Evolutionary conservation across 306 rosid species (phyloP).

Genomic region (Quercus suber): DNA sequence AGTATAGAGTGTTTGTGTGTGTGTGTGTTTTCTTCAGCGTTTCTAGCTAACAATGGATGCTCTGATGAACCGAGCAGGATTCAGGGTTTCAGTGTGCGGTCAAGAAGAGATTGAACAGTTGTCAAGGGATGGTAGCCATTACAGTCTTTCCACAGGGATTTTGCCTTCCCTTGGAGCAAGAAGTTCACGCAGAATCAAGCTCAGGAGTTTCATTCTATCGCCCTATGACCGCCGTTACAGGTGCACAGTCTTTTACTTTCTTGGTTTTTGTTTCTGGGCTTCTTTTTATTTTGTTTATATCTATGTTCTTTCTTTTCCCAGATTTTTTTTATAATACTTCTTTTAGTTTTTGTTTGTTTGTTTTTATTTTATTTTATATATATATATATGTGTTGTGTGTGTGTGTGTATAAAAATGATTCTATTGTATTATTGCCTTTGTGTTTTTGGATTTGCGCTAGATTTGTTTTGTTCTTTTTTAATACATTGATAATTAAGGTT

Average conservation of each 20-base stretch:
- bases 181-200: constrained; percentile 56
- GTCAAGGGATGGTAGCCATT: constrained; percentile 82
- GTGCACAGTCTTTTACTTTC: constrained; percentile 14
- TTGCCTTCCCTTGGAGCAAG: constrained; percentile 84
- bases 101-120: constrained; percentile 56
- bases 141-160: constrained; percentile 70
- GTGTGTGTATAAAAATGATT: not conserved
- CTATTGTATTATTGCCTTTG: not conserved
- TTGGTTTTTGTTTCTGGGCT: not conserved
- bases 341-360: not conserved
- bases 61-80: constrained; percentile 18
- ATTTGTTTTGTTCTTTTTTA: not conserved
- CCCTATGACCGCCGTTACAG: constrained; percentile 88
- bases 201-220: constrained; percentile 38
- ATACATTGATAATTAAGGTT: too few species aligned
- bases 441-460: not conserved
- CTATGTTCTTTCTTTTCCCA: not conserved
- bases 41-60: constrained; percentile 18
- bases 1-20: too few species aligned
- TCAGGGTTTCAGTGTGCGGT: constrained; percentile 44
- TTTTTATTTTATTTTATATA: too few species aligned
- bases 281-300: not conserved
- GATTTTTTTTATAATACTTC: not conserved
- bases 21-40: not conserved
- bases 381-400: too few species aligned